Evolutionary conservation across 768 basidiomycete species (phyloP), one percentile per base, ranked within the genome.

Genomic region (Mycena olivaceomarginata): DNA sequence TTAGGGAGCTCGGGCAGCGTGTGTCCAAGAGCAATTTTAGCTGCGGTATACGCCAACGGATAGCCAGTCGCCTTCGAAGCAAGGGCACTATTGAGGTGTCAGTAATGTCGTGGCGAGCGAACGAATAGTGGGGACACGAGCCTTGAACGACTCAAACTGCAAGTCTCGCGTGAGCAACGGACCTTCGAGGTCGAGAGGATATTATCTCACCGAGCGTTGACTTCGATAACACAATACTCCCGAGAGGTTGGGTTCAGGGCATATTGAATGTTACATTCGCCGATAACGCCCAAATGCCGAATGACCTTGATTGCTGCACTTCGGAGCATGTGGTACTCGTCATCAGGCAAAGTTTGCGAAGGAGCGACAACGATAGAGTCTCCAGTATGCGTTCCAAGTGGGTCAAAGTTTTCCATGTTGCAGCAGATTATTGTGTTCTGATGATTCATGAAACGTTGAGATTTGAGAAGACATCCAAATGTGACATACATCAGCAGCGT

Each of bases 341-440:
- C 96, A 81, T 99, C 98, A 41, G 98, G 96, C 22, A 99, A 88
- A 0, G 98, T 99, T 86, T 99, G 98, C 5, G 98, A 99, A 1
- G 98, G 98, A 4, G 98, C 98, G 57, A 99, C 97, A 82, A 99
- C 98, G 83, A 99, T 99, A 15, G 98, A 99, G 85, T 99, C 98
- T 80, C 98, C 98, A 22, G 98, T 99, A 85, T 99, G 98, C 31
- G 97, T 99, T 79, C 98, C 98, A 75, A 99, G 94, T 48, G 98
- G 98, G 83, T 99, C 98, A 80, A 99, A 99, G 88, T 99, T 99
- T 88, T 99, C 97, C 97, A 98, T 98, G 86, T 98, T 98, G 87
- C 98, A 99, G 88, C 98, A 99, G 81, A 99, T 99, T 86, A 99
- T 99, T 39, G 98, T 99, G 89, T 99, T 98, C 96, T 97, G 82